Conservation (phyloP, 768 basidiomycete species). For the Tricholoma furcatifolium region DNA sequence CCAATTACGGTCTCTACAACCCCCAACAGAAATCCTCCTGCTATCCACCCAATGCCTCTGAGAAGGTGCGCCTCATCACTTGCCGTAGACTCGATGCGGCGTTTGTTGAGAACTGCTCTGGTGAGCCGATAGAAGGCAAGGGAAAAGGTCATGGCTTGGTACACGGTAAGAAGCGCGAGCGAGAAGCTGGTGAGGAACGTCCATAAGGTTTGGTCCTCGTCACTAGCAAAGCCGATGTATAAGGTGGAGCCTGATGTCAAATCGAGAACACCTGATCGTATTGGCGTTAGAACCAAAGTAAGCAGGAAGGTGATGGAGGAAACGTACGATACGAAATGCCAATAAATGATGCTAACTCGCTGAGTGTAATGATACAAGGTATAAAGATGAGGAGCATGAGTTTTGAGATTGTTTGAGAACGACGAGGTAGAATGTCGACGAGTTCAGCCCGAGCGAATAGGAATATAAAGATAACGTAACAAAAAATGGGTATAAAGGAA, state of each 20-base stretch:
- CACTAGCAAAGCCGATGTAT: slow-evolving; percentile 41
- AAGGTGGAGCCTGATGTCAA: slow-evolving; percentile 13
- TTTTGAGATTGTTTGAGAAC: slow-evolving; percentile 42
- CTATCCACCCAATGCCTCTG: slow-evolving; percentile 66
- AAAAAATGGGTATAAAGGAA: slow-evolving; percentile 65
- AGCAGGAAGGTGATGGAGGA: background rate
- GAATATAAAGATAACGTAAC: slow-evolving; percentile 63
- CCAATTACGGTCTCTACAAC: slow-evolving; percentile 65
- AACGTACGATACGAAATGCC: slow-evolving; percentile 57
- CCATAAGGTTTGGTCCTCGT: slow-evolving; percentile 40
- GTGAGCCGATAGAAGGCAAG: slow-evolving; percentile 59
- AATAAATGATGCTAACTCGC: slow-evolving; percentile 65
- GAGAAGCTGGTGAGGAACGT: slow-evolving; percentile 59
- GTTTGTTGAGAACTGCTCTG: slow-evolving; percentile 48
- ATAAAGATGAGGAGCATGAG: slow-evolving; percentile 51
- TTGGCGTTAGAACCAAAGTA: background rate
- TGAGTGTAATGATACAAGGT: slow-evolving; percentile 51
- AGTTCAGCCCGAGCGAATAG: slow-evolving; percentile 53
- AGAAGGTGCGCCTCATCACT: slow-evolving; percentile 48
- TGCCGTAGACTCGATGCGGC: slow-evolving; percentile 45
- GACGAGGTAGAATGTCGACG: slow-evolving; percentile 49
- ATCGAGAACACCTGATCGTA: slow-evolving; percentile 11
- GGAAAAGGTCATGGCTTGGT: slow-evolving; percentile 57
- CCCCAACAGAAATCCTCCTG: slow-evolving; percentile 59
- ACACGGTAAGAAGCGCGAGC: slow-evolving; percentile 55